Percentiles rank a stretch among this genome's conserved stretches.
These are phyloP conservation scores for Pythium sukuiense DNA, from an alignment of 352 stramenopile genomes.

Conservation along the genomic window DNA sequence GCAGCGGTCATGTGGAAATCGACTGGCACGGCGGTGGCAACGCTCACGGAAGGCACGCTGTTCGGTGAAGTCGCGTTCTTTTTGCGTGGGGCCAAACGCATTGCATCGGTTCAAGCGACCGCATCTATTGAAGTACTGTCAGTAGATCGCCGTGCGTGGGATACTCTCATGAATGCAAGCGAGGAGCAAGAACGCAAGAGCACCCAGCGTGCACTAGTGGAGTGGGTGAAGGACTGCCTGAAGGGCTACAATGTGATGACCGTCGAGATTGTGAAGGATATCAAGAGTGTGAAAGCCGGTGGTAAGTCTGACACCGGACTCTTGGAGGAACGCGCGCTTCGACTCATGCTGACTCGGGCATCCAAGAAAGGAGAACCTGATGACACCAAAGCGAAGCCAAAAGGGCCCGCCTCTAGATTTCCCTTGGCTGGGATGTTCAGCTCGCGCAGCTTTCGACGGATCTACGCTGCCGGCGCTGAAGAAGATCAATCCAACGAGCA, in stretches of 20 bases:
- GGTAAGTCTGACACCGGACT: background rate
- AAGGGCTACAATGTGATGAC: constrained; percentile 76
- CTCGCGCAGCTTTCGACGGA: background rate
- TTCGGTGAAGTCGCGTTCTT: constrained; percentile 83
- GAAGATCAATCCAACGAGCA: background rate
- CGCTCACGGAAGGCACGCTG: constrained; percentile 50
- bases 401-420: background rate
- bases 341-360: constrained; percentile 9
- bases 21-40: constrained; percentile 60
- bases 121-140: constrained; percentile 64
- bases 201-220: constrained; percentile 40
- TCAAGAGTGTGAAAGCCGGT: constrained; percentile 30
- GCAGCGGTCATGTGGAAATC: constrained; percentile 71
- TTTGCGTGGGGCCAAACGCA: constrained; percentile 51
- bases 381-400: constrained; percentile 1
- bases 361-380: constrained; percentile 8
- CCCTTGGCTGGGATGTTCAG: background rate
- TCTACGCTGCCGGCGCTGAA: constrained; percentile 8
- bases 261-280: constrained; percentile 70
- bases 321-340: constrained; percentile 12
- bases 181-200: constrained; percentile 38
- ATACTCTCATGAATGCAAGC: constrained; percentile 47
- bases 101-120: constrained; percentile 63
- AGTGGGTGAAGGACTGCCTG: constrained; percentile 63
- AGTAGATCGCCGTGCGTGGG: constrained; percentile 50